Percentiles rank a stretch among this genome's conserved stretches.
phyloP scores from a whole-genome alignment of 2,329 filamentous ascomycete species.

The Reticulascus tulasneorum region DNA sequence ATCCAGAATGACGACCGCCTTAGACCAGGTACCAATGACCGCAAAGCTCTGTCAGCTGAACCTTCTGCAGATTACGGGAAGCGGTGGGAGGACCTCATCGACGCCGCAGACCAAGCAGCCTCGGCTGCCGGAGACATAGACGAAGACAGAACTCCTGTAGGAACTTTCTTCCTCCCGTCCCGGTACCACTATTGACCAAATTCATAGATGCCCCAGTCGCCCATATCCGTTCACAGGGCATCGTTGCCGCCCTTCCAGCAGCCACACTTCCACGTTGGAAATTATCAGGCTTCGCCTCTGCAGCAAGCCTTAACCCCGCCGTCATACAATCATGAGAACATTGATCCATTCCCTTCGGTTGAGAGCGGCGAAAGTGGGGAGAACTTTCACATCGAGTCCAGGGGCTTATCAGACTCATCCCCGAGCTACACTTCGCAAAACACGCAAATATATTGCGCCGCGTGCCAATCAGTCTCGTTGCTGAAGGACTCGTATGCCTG shows the following conservation, averaged over 20 bases:
- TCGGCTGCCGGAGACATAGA: conserved; percentile 89
- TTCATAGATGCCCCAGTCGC: conserved; percentile 59
- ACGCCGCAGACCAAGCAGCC: conserved; percentile 69
- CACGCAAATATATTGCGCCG: conserved; percentile 89
- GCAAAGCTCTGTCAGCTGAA: conserved; percentile 84
- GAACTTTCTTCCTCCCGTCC: conserved; percentile 20
- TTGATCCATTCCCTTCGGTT: conserved; percentile 84
- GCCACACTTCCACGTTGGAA: conserved; percentile 56
- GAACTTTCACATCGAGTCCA: conserved; percentile 65
- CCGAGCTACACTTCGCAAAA: conserved; percentile 68
- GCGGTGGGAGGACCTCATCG: conserved; percentile 94
- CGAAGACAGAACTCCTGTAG: conserved; percentile 84
- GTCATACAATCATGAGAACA: conserved; percentile 59
- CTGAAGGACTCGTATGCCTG: conserved; percentile 87
- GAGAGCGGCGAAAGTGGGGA: conserved; percentile 73
- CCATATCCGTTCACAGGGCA: conserved; percentile 58
- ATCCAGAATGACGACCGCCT: conserved; percentile 61
- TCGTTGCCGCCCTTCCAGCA: conserved; percentile 59
- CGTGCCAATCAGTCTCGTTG: conserved; percentile 72
- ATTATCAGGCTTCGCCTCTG: conserved; percentile 84
- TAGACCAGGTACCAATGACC: conserved; percentile 62
- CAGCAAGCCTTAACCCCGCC: conserved; percentile 89
- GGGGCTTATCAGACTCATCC: conserved; percentile 66
- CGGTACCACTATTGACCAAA: conserved; percentile 2
- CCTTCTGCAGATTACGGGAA: conserved; percentile 79